Conservation (phyloP, 768 basidiomycete genomes). For the Ramaria sp. region DNA sequence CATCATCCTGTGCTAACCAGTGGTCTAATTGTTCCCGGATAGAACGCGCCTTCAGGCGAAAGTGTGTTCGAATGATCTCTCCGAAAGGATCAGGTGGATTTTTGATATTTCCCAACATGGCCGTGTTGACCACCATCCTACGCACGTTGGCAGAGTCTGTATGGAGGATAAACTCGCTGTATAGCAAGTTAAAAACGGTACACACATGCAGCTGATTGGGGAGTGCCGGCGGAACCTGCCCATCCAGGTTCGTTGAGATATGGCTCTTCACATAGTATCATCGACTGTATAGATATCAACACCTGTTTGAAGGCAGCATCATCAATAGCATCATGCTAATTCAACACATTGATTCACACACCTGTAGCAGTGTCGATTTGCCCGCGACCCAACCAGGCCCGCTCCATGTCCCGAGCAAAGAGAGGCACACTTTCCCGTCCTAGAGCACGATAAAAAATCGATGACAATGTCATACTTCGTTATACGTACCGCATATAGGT, state of each 20-base stretch:
- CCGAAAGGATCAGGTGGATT: slow-evolving; percentile 77
- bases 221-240: slow-evolving; percentile 61
- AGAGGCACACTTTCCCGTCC: slow-evolving; percentile 93
- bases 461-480: not conserved
- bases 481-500: slow-evolving; percentile 70
- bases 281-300: slow-evolving; percentile 89
- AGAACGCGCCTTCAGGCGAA: slow-evolving; percentile 67
- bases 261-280: slow-evolving; percentile 92
- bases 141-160: slow-evolving; percentile 87
- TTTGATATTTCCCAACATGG: slow-evolving; percentile 79
- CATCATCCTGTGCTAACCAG: slow-evolving; percentile 73
- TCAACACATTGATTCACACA: slow-evolving; percentile 17
- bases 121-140: slow-evolving; percentile 84
- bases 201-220: slow-evolving; percentile 70
- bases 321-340: not conserved
- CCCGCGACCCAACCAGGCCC: slow-evolving; percentile 93
- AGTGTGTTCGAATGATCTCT: slow-evolving; percentile 85
- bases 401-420: slow-evolving; percentile 82
- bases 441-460: slow-evolving; percentile 17
- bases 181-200: slow-evolving; percentile 2
- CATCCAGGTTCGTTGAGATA: slow-evolving; percentile 91
- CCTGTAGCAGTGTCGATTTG: slow-evolving; percentile 82
- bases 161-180: slow-evolving; percentile 10
- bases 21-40: slow-evolving; percentile 65
- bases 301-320: slow-evolving; percentile 29